These are phyloP conservation scores for Begonia fuchsioides DNA, from an alignment of 306 rosid species.

Conservation along the genomic window DNA sequence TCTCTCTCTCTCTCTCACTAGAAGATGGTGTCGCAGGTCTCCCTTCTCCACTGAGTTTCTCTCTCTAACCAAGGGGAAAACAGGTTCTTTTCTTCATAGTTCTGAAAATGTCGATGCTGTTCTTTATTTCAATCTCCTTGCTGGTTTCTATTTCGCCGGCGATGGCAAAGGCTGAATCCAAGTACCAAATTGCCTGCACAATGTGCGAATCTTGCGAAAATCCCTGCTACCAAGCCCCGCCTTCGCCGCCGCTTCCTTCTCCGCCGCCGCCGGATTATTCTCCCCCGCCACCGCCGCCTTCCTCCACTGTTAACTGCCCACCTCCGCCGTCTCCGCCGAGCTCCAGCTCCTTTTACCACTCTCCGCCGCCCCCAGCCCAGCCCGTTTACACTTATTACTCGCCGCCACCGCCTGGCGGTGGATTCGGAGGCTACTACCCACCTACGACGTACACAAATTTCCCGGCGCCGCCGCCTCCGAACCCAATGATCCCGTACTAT, in stretches of 20 bases:
- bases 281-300: constrained; percentile 7
- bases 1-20: not conserved
- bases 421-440: constrained; percentile 20
- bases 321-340: constrained; percentile 76
- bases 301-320: constrained; percentile 17
- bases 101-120: not conserved
- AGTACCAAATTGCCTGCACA: constrained; percentile 78
- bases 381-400: constrained; percentile 25
- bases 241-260: constrained; percentile 31
- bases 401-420: constrained; percentile 31
- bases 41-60: too few relatives aligned
- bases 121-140: not conserved
- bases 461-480: constrained; percentile 86
- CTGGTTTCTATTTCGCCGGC: not conserved
- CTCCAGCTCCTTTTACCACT: constrained; percentile 31
- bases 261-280: constrained; percentile 32
- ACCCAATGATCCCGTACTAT: constrained; percentile 85
- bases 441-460: constrained; percentile 60
- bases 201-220: constrained; percentile 79
- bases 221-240: constrained; percentile 39
- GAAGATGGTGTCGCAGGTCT: too few relatives aligned
- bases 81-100: not conserved
- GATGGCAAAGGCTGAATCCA: constrained; percentile 7
- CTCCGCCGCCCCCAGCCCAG: constrained; percentile 62
- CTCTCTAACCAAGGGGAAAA: not conserved